Evolutionary conservation across 805 yeast species (phyloP).

Genomic region (Zygosaccharomyces siamensis): DNA sequence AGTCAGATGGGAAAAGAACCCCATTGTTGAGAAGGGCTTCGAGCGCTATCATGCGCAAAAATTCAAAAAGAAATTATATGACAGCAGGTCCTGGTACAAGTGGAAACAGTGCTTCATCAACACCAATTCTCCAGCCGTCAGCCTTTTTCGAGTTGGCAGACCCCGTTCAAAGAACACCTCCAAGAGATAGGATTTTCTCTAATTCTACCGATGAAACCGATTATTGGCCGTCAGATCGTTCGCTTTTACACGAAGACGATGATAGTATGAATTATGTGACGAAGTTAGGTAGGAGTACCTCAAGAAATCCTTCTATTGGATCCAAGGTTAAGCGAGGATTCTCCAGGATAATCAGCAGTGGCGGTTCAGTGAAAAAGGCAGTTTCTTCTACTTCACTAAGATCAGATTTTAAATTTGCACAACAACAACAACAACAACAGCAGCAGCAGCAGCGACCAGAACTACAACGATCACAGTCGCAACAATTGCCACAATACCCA

Average conservation of each 20-base stretch:
- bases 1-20: slow-evolving; percentile 14
- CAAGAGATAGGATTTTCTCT: slow-evolving; percentile 3
- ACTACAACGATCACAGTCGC: background rate
- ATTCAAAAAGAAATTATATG: slow-evolving; percentile 17
- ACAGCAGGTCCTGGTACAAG: background rate
- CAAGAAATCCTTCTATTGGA: slow-evolving; percentile 26
- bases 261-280: slow-evolving; percentile 16
- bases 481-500: background rate
- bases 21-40: slow-evolving; percentile 34
- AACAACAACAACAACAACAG: background rate
- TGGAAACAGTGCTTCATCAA: slow-evolving; percentile 14
- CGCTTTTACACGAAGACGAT: slow-evolving; percentile 3
- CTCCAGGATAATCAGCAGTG: slow-evolving; percentile 26
- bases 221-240: slow-evolving; percentile 1
- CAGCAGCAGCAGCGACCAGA: background rate
- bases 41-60: slow-evolving; percentile 28
- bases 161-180: slow-evolving; percentile 7
- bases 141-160: slow-evolving; percentile 10
- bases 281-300: slow-evolving; percentile 8
- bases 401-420: background rate
- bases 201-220: slow-evolving; percentile 2
- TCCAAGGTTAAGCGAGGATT: slow-evolving; percentile 28
- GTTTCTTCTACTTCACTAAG: slow-evolving; percentile 14
- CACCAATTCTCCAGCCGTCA: slow-evolving; percentile 9
- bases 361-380: slow-evolving; percentile 15